Conservation (phyloP, 768 basidiomycete genomes). For the Amanita rubescens region DNA sequence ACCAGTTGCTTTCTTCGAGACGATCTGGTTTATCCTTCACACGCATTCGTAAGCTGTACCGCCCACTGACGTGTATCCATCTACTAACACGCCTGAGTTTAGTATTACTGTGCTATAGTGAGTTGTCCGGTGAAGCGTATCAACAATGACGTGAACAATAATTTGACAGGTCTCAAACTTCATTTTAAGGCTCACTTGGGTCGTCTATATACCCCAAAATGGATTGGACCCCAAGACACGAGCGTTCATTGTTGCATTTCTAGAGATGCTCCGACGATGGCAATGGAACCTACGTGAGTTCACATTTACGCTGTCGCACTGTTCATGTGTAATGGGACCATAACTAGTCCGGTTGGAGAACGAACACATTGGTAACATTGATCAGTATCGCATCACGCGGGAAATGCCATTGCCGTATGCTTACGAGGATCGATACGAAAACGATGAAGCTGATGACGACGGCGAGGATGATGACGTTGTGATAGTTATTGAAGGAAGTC, state of each 20-base stretch:
- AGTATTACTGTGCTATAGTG: slow-evolving; percentile 84
- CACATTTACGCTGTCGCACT: neutral
- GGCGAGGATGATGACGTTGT: slow-evolving; percentile 23
- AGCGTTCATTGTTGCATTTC: slow-evolving; percentile 56
- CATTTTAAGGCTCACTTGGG: slow-evolving; percentile 74
- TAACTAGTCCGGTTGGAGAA: slow-evolving; percentile 70
- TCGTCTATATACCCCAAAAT: slow-evolving; percentile 59
- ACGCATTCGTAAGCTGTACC: slow-evolving; percentile 42
- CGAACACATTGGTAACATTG: slow-evolving; percentile 89
- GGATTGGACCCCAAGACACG: slow-evolving; percentile 46
- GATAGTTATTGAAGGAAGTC: neutral
- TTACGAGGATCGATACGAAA: slow-evolving; percentile 43
- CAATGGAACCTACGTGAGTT: slow-evolving; percentile 90
- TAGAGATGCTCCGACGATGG: slow-evolving; percentile 76
- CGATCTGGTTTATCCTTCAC: slow-evolving; percentile 66
- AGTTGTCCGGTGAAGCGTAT: slow-evolving; percentile 12
- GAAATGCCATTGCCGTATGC: slow-evolving; percentile 82
- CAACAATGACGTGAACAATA: neutral
- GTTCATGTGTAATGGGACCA: neutral
- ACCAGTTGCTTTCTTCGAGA: slow-evolving; percentile 57
- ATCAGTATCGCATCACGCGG: slow-evolving; percentile 83
- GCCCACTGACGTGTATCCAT: neutral
- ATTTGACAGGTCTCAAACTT: slow-evolving; percentile 57
- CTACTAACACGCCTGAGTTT: neutral
- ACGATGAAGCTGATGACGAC: slow-evolving; percentile 41